These are phyloP conservation scores for Fusarium sp. DNA, from an alignment of 2,329 filamentous ascomycete species.

Conservation along the genomic window DNA sequence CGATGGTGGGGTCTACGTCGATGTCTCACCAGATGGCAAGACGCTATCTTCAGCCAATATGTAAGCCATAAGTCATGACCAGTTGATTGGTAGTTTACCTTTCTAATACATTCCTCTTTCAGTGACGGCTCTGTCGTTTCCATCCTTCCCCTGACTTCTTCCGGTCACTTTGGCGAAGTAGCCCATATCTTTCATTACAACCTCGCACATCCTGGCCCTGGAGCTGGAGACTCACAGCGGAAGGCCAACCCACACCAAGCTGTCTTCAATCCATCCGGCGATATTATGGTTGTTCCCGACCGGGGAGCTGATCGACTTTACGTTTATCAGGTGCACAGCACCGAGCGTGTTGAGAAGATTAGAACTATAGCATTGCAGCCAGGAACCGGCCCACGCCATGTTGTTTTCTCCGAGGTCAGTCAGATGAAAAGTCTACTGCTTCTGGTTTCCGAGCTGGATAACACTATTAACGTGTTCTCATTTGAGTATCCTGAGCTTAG, in stretches of 20 bases:
- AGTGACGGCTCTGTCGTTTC: constrained; percentile 4
- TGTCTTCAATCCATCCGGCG: background rate
- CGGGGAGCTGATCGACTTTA: constrained; percentile 5
- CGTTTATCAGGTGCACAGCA: constrained; percentile 3
- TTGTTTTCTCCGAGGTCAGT: background rate
- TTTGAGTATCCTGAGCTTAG: background rate
- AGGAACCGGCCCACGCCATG: constrained; percentile 6
- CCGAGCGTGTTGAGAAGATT: background rate
- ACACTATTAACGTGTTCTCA: constrained; percentile 9
- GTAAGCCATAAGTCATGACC: background rate
- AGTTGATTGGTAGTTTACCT: no score
- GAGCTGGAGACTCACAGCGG: background rate
- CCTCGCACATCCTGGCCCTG: constrained; percentile 4
- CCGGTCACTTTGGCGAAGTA: background rate
- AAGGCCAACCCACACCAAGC: constrained; percentile 2
- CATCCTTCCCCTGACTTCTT: background rate
- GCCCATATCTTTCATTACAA: constrained; percentile 3
- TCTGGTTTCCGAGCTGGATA: constrained; percentile 3
- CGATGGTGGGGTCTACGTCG: constrained; percentile 1
- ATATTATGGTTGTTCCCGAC: constrained; percentile 4
- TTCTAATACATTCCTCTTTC: background rate
- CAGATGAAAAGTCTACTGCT: background rate
- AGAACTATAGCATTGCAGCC: background rate
- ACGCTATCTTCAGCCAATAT: constrained; percentile 10
- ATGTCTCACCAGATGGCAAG: constrained; percentile 1